Percentiles rank a stretch among this genome's conserved stretches.
These are phyloP conservation scores for Orbilia brochopaga DNA, from an alignment of 2,329 filamentous ascomycete species.

Conservation along the genomic window DNA sequence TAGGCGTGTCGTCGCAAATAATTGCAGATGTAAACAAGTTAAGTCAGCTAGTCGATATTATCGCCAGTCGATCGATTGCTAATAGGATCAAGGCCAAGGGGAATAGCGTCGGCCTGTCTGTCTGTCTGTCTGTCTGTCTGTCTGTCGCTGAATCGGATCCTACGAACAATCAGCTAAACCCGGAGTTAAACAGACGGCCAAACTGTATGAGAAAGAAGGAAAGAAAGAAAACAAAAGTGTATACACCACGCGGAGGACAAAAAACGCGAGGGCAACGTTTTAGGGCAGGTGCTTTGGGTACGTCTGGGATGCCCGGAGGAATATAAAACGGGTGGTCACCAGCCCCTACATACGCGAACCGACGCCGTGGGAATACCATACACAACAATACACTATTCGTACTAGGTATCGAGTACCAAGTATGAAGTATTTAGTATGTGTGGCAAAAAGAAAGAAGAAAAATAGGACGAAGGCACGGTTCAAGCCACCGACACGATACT, in stretches of 20 bases:
- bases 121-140: neutral
- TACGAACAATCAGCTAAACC: neutral
- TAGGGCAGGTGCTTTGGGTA: conserved; percentile 6
- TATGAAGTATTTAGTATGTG: no score
- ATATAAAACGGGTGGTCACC: conserved; percentile 46
- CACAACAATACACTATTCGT: no score
- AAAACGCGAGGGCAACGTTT: conserved; percentile 5
- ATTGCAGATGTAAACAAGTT: no score
- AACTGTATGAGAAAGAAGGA: no score
- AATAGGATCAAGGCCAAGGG: no score
- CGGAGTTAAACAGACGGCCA: no score
- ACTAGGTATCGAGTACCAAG: no score
- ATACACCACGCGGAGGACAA: conserved; percentile 7
- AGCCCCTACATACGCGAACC: conserved; percentile 28
- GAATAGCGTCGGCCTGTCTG: no score
- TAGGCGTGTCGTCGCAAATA: no score
- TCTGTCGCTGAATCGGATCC: conserved; percentile 4
- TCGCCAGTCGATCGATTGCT: neutral
- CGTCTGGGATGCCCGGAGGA: neutral
- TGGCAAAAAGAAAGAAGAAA: neutral
- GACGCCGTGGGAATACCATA: conserved; percentile 44
- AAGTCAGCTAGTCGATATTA: no score
- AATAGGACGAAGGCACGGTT: neutral
- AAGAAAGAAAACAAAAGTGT: no score
- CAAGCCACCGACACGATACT: neutral